Evolutionary conservation across 2,329 filamentous ascomycete species (phyloP), one percentile per base, ranked within the genome.

Genomic region (Aspergillus glaucus): DNA sequence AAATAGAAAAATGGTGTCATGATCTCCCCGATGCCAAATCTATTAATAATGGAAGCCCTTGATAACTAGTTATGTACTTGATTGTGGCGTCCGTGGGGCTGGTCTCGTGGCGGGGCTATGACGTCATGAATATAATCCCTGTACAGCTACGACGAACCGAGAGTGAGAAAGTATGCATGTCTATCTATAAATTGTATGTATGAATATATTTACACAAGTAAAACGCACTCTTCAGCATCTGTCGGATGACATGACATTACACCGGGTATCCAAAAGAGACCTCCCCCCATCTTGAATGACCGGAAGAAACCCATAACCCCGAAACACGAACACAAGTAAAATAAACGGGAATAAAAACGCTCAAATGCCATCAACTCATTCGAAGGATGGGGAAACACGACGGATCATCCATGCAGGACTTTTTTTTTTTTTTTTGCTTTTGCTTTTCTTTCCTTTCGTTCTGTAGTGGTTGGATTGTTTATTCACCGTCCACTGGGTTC

Each of bases 151-250:
- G 26, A 10, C 14, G 15, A 17, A 37, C 5, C 8, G 6, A 24
- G 22, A 26, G 19, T 26, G 40, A 22, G 14, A 8, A 19, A 43
- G 63, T 80, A 75, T 19, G 75, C 80, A 56, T 81, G 81, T 37
- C 40, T 42, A 61, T 81, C 78, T 49, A 41, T 43, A 41, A 50
- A 36, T 30, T 45, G 36, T 34, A 43, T 37, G 34, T 37, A 37
- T 17, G 34, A 19, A 37, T 37, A 37, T 37, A 37, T 37, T 37
- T 37, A 37, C 34, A 37, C 9, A 43, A 21, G 24, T 43, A 43
- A 19, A 43, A 22, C 14, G 5, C 4, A 17, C 34, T 19, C 34
- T 37, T 19, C 3, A 37, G 34, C 17, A 37, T 19, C 34, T 37
- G 34, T 19, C 17, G 34, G n/a, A 17, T 37, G 34, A 37, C 17